phyloP scores from a whole-genome alignment of 441 rosid species.

The Populus trichocarpa region DNA sequence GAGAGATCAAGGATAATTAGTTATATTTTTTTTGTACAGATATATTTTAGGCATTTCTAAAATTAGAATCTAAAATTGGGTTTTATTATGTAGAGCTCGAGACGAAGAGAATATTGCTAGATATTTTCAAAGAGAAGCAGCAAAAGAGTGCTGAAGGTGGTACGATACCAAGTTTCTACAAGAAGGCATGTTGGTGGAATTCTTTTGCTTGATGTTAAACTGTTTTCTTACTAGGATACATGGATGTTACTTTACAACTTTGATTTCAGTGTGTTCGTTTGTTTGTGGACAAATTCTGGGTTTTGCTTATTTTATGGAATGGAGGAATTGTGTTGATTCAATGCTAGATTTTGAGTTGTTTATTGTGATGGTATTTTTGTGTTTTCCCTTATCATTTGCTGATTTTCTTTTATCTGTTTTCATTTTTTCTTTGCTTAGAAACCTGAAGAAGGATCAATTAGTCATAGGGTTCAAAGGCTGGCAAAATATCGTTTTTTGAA shows the following conservation, averaged over 20 bases:
- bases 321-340: not conserved
- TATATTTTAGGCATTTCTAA: not conserved
- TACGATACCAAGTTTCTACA: constrained; percentile 85
- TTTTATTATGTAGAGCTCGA: constrained; percentile 66
- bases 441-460: constrained; percentile 98
- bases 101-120: constrained; percentile 96
- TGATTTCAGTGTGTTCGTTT: not conserved
- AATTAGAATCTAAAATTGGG: not conserved
- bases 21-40: too few relatives aligned
- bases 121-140: constrained; percentile 94
- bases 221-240: not conserved
- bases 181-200: constrained; percentile 61
- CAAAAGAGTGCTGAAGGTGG: constrained; percentile 90
- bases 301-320: not conserved
- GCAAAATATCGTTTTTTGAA: constrained; percentile 89
- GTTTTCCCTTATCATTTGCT: not conserved
- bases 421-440: constrained; percentile 51
- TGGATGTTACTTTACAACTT: not conserved
- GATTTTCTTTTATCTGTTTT: not conserved
- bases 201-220: constrained; percentile 6
- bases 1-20: not conserved
- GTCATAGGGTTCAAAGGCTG: constrained; percentile 88
- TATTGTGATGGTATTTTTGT: not conserved
- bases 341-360: not conserved
- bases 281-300: not conserved